These are phyloP conservation scores for Aquilaria sinensis DNA, from an alignment of 345 rosid species.

Conservation along the genomic window DNA sequence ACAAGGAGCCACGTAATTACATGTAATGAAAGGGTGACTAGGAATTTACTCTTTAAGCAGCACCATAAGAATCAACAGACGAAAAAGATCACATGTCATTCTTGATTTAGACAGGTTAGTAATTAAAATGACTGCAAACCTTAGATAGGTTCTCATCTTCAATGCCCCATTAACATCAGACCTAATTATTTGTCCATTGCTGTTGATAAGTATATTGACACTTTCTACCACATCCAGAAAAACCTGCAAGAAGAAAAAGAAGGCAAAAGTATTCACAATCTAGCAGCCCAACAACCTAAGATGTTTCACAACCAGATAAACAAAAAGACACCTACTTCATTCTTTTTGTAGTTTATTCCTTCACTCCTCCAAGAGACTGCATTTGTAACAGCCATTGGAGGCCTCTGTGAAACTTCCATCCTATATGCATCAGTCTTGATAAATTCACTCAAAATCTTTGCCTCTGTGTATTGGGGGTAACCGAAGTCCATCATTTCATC, in stretches of 20 bases:
- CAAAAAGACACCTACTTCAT: constrained; percentile 51
- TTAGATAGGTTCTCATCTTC: constrained; percentile 95
- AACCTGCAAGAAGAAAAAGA: constrained; percentile 44
- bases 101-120: no score
- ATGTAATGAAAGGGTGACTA: no score
- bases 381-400: constrained; percentile 99
- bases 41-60: no score
- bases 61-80: no score
- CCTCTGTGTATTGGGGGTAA: constrained; percentile 92
- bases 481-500: constrained; percentile 99
- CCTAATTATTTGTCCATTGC: constrained; percentile 89
- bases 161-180: constrained; percentile 97
- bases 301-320: neutral
- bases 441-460: constrained; percentile 87
- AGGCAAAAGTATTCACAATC: constrained; percentile 8
- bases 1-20: neutral
- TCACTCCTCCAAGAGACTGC: constrained; percentile 99
- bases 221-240: constrained; percentile 95
- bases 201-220: constrained; percentile 92
- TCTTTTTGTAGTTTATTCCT: constrained; percentile 85
- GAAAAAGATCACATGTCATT: no score
- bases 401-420: constrained; percentile 93
- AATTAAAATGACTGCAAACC: constrained; percentile 33
- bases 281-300: constrained; percentile 6
- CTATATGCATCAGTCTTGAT: constrained; percentile 97